Evolutionary conservation across 306 rosid species (phyloP), one percentile per base, ranked within the genome.

Genomic region (Inga laurina): DNA sequence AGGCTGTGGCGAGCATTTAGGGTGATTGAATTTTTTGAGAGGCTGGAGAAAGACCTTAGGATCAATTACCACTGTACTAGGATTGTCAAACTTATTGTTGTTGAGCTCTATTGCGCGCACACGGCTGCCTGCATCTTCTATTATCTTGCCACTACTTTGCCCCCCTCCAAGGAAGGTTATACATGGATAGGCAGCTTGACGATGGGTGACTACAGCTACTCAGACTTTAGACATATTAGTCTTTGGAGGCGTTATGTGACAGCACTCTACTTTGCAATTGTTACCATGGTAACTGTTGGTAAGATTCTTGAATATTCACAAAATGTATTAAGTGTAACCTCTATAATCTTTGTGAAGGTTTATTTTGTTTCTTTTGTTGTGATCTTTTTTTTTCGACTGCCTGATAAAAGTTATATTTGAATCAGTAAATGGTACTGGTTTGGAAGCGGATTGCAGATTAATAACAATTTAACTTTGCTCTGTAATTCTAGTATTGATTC

Each of bases 221-320:
- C 90, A 0, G 84, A 92, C 82, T 92, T 92, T 43, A 75, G 91
- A 78, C 86, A 90, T 5, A 82, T 92, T 45, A 82, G 85, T 77
- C 92, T 92, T 21, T 86, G 92, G 91, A 92, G 85, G 85, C 93
- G 93, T 49, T 92, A 92, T 24, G 32, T 87, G 2, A 90, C 92
- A 3, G 88, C 93, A 3, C 90, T 92, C 79, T 92, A 92, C 83
- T 92, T 92, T 61, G 91, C 96, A 2, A 78, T 92, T 79, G 93
- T 90, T 66, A 92, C 93, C 82, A 92, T 92, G 96, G 88, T 92
- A 2, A 92, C 93, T 16, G 88, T 92, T 69, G 96, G 93, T 90
- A 84, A 79, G 89, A 74, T 81, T 79, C 62, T 72, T 22, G 57
- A n/a, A 7, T 30, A 35, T 46, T 27, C 19, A 4, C 21, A 5